phyloP scores from a whole-genome alignment of 352 stramenopile species.

The Globisporangium carolinianum region DNA sequence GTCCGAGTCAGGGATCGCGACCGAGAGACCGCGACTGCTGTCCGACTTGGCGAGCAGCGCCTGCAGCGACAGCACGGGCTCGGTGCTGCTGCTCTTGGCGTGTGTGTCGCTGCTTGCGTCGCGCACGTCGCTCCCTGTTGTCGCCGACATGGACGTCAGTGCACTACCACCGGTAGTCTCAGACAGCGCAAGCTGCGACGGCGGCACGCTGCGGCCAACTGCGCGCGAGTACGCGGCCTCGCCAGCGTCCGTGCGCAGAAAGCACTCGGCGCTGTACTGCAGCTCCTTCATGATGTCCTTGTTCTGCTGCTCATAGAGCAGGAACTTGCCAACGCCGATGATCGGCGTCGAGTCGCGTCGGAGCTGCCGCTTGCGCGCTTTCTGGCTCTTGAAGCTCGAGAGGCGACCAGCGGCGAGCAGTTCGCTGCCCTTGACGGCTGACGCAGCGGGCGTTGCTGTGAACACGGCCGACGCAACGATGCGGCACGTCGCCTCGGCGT shows the following conservation, averaged over 20 bases:
- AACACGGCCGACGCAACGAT: conserved; percentile 80
- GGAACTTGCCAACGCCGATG: conserved; percentile 68
- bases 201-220: conserved; percentile 47
- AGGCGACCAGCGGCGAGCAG: conserved; percentile 14
- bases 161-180: neutral
- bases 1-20: conserved; percentile 14
- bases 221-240: conserved; percentile 72
- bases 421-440: conserved; percentile 10
- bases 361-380: conserved; percentile 64
- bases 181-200: conserved; percentile 35
- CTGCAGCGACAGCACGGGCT: conserved; percentile 1
- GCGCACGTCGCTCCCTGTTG: neutral
- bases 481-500: conserved; percentile 73
- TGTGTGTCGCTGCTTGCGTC: neutral
- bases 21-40: conserved; percentile 3
- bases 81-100: neutral
- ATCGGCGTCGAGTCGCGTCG: conserved; percentile 62
- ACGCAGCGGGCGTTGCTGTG: conserved; percentile 14
- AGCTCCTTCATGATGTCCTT: conserved; percentile 89
- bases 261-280: conserved; percentile 84
- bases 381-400: conserved; percentile 38
- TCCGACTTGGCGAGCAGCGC: conserved; percentile 4
- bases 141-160: neutral
- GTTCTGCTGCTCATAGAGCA: conserved; percentile 88
- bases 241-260: conserved; percentile 50